Conservation (phyloP, 768 basidiomycete species). For the Serendipita sp. region DNA sequence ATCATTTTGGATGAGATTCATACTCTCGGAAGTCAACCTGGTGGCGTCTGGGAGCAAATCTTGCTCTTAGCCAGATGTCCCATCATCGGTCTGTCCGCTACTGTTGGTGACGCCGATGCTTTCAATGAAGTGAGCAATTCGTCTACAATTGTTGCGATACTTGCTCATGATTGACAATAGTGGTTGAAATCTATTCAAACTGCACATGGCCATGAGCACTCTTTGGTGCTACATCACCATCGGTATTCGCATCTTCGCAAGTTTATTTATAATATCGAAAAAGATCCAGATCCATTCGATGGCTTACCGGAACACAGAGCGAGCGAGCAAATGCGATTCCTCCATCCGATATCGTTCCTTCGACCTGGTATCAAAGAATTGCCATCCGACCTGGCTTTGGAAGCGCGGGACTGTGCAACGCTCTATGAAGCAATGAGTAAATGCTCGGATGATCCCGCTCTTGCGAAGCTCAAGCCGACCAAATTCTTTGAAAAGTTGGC, state of each 20-base stretch:
- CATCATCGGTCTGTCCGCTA: slow-evolving; percentile 62
- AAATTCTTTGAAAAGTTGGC: slow-evolving; percentile 27
- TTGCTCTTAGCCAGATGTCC: slow-evolving; percentile 53
- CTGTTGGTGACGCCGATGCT: slow-evolving; percentile 44
- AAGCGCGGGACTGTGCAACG: slow-evolving; percentile 38
- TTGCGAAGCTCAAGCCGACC: slow-evolving; percentile 18
- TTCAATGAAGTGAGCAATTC: slow-evolving; percentile 28
- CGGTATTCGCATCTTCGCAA: slow-evolving; percentile 63
- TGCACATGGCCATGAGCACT: slow-evolving; percentile 41
- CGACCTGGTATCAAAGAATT: slow-evolving; percentile 33
- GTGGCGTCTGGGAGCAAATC: slow-evolving; percentile 65
- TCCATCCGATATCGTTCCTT: slow-evolving; percentile 50
- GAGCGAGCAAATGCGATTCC: slow-evolving; percentile 30
- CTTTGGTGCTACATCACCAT: slow-evolving; percentile 45
- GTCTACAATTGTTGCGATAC: not conserved
- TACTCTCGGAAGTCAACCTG: slow-evolving; percentile 51
- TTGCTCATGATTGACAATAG: not conserved
- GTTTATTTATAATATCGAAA: slow-evolving; percentile 33
- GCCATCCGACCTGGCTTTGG: slow-evolving; percentile 48
- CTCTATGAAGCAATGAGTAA: slow-evolving; percentile 31
- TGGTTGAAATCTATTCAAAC: slow-evolving; percentile 50
- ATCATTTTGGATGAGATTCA: slow-evolving; percentile 52
- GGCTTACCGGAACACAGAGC: slow-evolving; percentile 24
- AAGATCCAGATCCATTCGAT: slow-evolving; percentile 18
- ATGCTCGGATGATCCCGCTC: slow-evolving; percentile 8